phyloP scores from a whole-genome alignment of 192 early-diverging fungal species.

The Umbelopsis vinacea region DNA sequence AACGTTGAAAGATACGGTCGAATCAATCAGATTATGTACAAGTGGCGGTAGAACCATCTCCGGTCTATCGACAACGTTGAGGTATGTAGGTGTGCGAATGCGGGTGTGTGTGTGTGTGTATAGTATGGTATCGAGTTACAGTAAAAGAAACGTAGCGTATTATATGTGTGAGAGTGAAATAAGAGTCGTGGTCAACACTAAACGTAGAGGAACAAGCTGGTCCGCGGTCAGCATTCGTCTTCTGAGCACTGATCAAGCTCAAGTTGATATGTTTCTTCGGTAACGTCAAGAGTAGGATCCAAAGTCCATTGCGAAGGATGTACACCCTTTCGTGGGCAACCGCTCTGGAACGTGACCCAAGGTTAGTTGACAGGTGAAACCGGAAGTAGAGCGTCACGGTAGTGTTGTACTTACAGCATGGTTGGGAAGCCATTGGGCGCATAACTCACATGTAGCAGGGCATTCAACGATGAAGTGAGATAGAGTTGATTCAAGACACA shows the following conservation, averaged over 20 bases:
- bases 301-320: slow-evolving; percentile 38
- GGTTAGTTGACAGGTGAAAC: neutral
- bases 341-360: slow-evolving; percentile 9
- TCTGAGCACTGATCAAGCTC: neutral
- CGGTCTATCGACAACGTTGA: slow-evolving; percentile 12
- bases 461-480: slow-evolving; percentile 10
- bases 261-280: neutral
- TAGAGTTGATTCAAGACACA: slow-evolving; percentile 4
- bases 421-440: slow-evolving; percentile 40
- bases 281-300: neutral
- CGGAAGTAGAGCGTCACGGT: neutral
- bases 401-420: slow-evolving; percentile 30
- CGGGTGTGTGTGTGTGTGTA: neutral
- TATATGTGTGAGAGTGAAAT: neutral
- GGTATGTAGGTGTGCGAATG: neutral
- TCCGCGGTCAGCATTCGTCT: slow-evolving; percentile 7
- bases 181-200: neutral
- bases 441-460: slow-evolving; percentile 45
- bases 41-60: slow-evolving; percentile 1
- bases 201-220: neutral
- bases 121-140: slow-evolving; percentile 11
- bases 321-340: slow-evolving; percentile 36
- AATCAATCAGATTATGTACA: neutral
- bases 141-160: neutral
- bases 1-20: neutral